Conservation (phyloP, 257 asterid species). For the Solanum rostratum region DNA sequence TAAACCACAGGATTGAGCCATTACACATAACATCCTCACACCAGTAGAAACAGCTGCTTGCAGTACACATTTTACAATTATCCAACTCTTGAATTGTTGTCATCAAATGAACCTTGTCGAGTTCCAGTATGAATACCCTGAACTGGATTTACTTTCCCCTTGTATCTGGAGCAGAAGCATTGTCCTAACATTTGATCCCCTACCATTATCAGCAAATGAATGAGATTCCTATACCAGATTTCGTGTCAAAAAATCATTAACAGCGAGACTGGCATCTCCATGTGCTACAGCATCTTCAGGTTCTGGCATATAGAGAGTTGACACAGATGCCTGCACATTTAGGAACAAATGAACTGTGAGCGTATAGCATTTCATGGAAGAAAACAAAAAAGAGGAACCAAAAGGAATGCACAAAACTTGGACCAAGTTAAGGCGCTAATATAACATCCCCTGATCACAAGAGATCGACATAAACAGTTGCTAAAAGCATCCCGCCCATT, state of each 20-base stretch:
- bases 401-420: background rate
- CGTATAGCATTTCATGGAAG: background rate
- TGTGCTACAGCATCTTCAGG: conserved; percentile 97
- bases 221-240: conserved; percentile 10
- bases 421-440: background rate
- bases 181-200: background rate
- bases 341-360: background rate
- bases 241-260: conserved; percentile 73
- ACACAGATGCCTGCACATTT: conserved; percentile 49
- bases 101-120: background rate
- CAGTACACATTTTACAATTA: background rate
- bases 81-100: background rate
- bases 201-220: background rate
- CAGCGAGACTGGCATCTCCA: conserved; percentile 94
- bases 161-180: background rate
- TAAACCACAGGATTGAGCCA: background rate
- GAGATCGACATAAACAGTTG: background rate
- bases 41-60: background rate
- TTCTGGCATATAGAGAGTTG: conserved; percentile 82
- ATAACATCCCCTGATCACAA: background rate
- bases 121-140: background rate
- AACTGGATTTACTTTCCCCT: background rate
- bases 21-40: background rate
- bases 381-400: background rate
- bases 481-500: background rate